These are phyloP conservation scores for Candida berthetii DNA, from an alignment of 805 yeast genomes.

Conservation along the genomic window DNA sequence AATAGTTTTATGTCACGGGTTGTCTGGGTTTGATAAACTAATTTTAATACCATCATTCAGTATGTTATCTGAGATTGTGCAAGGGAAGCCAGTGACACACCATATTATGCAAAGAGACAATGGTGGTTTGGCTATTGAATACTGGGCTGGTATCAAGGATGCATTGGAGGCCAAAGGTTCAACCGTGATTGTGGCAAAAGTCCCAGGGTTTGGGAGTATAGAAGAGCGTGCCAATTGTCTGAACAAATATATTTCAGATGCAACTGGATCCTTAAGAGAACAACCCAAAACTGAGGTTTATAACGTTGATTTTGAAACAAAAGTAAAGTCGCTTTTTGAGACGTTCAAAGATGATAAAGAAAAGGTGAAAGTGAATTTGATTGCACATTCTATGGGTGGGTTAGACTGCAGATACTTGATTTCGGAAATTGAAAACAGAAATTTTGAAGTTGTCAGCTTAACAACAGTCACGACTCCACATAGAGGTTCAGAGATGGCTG, in stretches of 20 bases:
- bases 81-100: conserved; percentile 7
- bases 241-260: conserved; percentile 38
- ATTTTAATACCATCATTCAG: conserved; percentile 35
- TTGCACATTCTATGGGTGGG: conserved; percentile 96
- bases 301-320: conserved; percentile 10
- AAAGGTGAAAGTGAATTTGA: conserved; percentile 54
- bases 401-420: conserved; percentile 77
- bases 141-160: conserved; percentile 77
- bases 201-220: conserved; percentile 78
- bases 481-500: conserved; percentile 80
- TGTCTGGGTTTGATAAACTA: conserved; percentile 70
- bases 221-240: conserved; percentile 58
- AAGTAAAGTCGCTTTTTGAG: neutral
- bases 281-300: conserved; percentile 19
- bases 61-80: conserved; percentile 18
- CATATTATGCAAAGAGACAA: conserved; percentile 17
- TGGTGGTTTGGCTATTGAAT: conserved; percentile 45
- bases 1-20: conserved; percentile 79
- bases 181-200: conserved; percentile 64
- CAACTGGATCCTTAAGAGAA: conserved; percentile 14
- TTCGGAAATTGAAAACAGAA: conserved; percentile 36
- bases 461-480: conserved; percentile 91
- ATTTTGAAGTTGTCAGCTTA: conserved; percentile 60
- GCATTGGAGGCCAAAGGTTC: conserved; percentile 59
- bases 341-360: conserved; percentile 15